Evolutionary conservation across 1,284 basidiomycete species (phyloP), one percentile per base, ranked within the genome.

Genomic region (Rhodotorula sp.): DNA sequence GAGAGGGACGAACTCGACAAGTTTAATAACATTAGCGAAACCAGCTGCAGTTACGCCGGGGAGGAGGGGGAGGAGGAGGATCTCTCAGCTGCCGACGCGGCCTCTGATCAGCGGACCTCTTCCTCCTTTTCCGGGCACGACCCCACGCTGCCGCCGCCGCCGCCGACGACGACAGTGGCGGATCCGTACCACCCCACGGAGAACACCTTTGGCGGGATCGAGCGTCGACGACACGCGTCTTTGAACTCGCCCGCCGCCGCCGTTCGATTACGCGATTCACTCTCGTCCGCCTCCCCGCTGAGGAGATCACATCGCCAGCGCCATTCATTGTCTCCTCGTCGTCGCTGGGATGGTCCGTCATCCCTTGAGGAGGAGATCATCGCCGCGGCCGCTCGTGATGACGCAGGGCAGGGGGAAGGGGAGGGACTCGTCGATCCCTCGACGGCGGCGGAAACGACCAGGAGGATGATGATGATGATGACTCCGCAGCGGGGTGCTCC

Each of bases 161-260:
- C 22, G 22, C 5, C 22, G 59, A 22, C 60, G 26, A 20, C 18
- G 17, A 17, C 46, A 15, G 18, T 46, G 10, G 26, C 26, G 20
- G 69, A 70, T 22, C 69, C 69, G 18, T 70, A 67, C 29, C 70
- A 71, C 45, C 66, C 65, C 6, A 70, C 66, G 8, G 63, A 60
- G 4, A 64, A 51, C 29, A 70, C 60, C 29, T 73, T 73, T 22
- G 71, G 71, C 60, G 71, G 71, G 6, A 55, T 73, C 30, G 71
- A 73, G 7, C 64, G 48, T 18, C 57, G 57, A 20, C 37, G 15
- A 24, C 5, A 12, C 56, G 49, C 48, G 26, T 55, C 61, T 42
- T 42, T 44, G 44, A 48, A 33, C 14, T n/a, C 48, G 48, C 18
- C 51, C 45, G 46, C 44, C 45, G 6, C 44, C 4, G 42, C 22